Evolutionary conservation across 2,329 filamentous ascomycete genomes (phyloP).

Genomic region (Pyrenochaeta sp.): DNA sequence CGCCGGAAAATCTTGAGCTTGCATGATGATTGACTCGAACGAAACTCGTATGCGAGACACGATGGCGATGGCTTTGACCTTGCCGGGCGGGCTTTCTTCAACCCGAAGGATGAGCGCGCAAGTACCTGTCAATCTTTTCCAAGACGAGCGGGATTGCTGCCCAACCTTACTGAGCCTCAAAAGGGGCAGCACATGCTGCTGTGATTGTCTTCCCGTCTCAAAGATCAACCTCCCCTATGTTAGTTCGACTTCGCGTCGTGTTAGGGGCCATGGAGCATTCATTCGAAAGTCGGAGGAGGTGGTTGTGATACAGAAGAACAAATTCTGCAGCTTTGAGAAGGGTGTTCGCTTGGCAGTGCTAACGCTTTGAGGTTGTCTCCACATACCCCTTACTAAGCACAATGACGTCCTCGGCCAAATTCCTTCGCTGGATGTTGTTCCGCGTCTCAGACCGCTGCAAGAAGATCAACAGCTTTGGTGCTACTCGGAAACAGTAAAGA

Average conservation of each 20-base stretch:
- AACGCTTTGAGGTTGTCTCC: too few species aligned
- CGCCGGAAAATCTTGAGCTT: too few species aligned
- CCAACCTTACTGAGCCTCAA: slow-evolving; percentile 32
- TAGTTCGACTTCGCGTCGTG: background rate
- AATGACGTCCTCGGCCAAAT: too few species aligned
- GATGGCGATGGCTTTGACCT: slow-evolving; percentile 6
- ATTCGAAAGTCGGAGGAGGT: background rate
- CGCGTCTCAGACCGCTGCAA: too few species aligned
- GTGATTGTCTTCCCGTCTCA: background rate
- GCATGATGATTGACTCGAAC: slow-evolving; percentile 3
- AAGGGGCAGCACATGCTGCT: slow-evolving; percentile 8
- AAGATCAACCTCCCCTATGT: background rate
- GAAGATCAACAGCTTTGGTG: too few species aligned
- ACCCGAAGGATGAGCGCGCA: slow-evolving; percentile 16
- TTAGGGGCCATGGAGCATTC: background rate
- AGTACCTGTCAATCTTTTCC: slow-evolving; percentile 22
- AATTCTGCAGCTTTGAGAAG: too few species aligned
- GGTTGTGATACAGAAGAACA: background rate
- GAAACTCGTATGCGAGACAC: slow-evolving; percentile 2
- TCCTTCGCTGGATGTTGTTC: too few species aligned
- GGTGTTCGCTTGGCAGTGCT: too few species aligned
- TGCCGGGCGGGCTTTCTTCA: slow-evolving; percentile 7
- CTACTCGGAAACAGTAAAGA: too few species aligned
- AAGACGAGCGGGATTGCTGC: slow-evolving; percentile 28
- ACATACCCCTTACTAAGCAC: too few species aligned